Conservation (phyloP, 176 grass and related monocot genomes). For the Themeda triandra region DNA sequence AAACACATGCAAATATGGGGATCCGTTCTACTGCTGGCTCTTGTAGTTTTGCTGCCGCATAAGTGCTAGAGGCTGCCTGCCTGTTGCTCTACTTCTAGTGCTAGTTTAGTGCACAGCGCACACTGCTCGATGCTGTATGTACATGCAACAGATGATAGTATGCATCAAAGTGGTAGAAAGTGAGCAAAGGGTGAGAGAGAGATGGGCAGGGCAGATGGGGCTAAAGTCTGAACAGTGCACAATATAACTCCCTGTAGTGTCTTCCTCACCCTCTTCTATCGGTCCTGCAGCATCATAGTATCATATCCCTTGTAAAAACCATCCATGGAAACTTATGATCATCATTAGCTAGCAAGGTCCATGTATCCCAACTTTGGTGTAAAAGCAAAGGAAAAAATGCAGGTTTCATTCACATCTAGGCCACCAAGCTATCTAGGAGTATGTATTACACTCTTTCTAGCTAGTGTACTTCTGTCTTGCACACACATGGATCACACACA, state of each 20-base stretch:
- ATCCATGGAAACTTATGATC: slow-evolving; percentile 45
- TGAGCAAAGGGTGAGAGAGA: background rate
- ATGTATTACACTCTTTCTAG: background rate
- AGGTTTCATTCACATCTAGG: slow-evolving; percentile 34
- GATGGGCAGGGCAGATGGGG: slow-evolving; percentile 21
- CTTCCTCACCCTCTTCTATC: background rate
- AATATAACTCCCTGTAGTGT: slow-evolving; percentile 8
- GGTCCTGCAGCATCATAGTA: background rate
- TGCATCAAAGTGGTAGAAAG: slow-evolving; percentile 24
- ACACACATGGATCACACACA: background rate
- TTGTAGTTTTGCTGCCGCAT: slow-evolving; percentile 28
- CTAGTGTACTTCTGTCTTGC: background rate
- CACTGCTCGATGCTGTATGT: slow-evolving; percentile 37
- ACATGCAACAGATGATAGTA: slow-evolving; percentile 17
- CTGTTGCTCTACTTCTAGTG: background rate
- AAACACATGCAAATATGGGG: slow-evolving; percentile 23
- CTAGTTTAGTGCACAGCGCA: background rate
- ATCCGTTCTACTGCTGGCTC: background rate
- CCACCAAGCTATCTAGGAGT: background rate
- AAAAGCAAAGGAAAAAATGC: background rate
- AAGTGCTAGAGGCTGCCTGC: slow-evolving; percentile 31
- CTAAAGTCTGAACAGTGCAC: slow-evolving; percentile 27
- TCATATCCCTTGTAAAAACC: background rate
- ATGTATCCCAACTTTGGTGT: background rate
- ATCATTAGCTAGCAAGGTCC: slow-evolving; percentile 14